Percentiles rank a stretch among this genome's conserved stretches.
phyloP scores from a whole-genome alignment of 345 rosid species.

The Brassica incana region DNA sequence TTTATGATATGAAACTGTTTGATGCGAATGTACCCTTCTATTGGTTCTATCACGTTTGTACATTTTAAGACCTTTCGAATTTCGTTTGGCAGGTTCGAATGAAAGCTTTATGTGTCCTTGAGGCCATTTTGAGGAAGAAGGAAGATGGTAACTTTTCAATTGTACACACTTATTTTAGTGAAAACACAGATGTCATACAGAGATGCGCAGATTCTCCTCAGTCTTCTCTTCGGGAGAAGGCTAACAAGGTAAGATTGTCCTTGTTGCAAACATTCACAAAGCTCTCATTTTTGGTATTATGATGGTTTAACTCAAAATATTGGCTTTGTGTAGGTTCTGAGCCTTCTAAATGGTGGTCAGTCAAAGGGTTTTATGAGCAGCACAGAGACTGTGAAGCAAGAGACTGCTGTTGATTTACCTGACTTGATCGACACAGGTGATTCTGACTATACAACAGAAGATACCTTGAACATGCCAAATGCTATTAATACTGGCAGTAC shows the following conservation, averaged over 20 bases:
- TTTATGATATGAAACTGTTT: conserved; percentile 8
- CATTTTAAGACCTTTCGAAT: background rate
- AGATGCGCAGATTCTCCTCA: conserved; percentile 88
- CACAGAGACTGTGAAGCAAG: conserved; percentile 55
- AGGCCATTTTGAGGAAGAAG: conserved; percentile 78
- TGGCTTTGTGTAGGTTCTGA: conserved; percentile 58
- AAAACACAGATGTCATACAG: conserved; percentile 62
- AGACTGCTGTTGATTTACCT: conserved; percentile 55
- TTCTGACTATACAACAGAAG: conserved; percentile 52
- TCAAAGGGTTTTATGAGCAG: conserved; percentile 41
- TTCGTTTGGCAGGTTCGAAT: conserved; percentile 67
- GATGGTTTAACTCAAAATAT: conserved; percentile 26
- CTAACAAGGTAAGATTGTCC: conserved; percentile 62
- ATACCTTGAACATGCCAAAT: conserved; percentile 40
- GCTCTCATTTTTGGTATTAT: conserved; percentile 8
- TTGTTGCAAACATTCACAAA: conserved; percentile 13
- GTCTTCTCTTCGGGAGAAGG: conserved; percentile 83
- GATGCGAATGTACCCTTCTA: background rate
- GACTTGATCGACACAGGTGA: conserved; percentile 82
- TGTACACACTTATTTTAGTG: conserved; percentile 69
- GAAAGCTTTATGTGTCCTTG: conserved; percentile 93
- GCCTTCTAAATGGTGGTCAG: conserved; percentile 67
- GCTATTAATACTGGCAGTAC: conserved; percentile 45
- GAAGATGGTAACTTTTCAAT: conserved; percentile 66
- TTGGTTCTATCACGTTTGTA: background rate